A percentile compares a stretch with the other conserved stretches of the same genome.
Evolutionary conservation across 2,329 filamentous ascomycete genomes (phyloP).

Genomic region (Ciborinia camelliae): DNA sequence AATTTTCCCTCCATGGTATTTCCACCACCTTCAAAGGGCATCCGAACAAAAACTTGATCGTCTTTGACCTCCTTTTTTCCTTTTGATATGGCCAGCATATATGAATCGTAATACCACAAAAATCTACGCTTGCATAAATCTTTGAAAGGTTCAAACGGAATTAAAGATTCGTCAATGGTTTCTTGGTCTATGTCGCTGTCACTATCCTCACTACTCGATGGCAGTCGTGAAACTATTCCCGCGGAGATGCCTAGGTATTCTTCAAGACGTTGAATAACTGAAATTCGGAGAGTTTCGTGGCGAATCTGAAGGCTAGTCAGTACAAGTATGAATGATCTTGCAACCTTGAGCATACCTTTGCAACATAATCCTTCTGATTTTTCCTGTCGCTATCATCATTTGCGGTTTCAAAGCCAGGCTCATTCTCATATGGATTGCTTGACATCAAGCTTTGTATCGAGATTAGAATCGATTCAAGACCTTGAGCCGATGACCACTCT

Average conservation of each 20-base stretch:
- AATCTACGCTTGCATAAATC: conserved; percentile 90
- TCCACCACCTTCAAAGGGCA: conserved; percentile 77
- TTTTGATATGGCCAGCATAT: conserved; percentile 66
- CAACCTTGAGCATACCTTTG: conserved; percentile 57
- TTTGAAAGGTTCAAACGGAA: conserved; percentile 79
- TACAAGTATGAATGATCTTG: background rate
- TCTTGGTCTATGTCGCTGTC: conserved; percentile 41
- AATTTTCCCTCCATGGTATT: conserved; percentile 88
- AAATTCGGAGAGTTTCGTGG: conserved; percentile 84
- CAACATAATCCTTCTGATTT: conserved; percentile 70
- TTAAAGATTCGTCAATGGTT: conserved; percentile 45
- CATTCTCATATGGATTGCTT: conserved; percentile 89
- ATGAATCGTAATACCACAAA: conserved; percentile 93
- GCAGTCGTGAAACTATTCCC: conserved; percentile 44
- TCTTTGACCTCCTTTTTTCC: conserved; percentile 62
- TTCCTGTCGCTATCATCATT: conserved; percentile 66
- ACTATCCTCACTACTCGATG: conserved; percentile 39
- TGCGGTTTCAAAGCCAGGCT: conserved; percentile 84
- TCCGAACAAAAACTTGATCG: conserved; percentile 64
- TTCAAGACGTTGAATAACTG: conserved; percentile 83
- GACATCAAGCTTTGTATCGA: conserved; percentile 98
- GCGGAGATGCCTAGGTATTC: conserved; percentile 64
- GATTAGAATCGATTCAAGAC: conserved; percentile 87
- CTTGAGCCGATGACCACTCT: conserved; percentile 95
- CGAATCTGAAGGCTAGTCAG: conserved; percentile 60